Evolutionary conservation across 2,329 filamentous ascomycete genomes (phyloP).

Genomic region (Chrysoporthe deuterocubensis): DNA sequence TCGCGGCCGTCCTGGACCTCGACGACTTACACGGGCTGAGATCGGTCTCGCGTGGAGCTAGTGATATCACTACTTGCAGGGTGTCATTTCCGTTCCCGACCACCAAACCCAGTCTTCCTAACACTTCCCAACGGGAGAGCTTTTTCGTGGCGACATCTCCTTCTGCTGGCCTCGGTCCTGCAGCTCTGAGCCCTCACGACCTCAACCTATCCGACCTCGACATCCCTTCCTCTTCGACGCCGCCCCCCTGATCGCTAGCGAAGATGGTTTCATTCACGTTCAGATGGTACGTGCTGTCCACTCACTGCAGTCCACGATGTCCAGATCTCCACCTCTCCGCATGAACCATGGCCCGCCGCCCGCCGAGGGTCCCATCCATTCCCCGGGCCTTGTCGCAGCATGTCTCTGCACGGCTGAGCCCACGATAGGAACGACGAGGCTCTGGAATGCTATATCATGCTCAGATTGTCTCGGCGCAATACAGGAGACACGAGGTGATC

Average conservation of each 20-base stretch:
- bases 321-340: conserved; percentile 19
- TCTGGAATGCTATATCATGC: not conserved
- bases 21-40: not conserved
- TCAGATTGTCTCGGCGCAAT: not conserved
- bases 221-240: not conserved
- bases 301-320: conserved; percentile 8
- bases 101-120: not conserved
- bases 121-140: not conserved
- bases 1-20: not conserved
- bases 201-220: not conserved
- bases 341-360: conserved; percentile 15
- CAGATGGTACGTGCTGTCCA: conserved; percentile 28
- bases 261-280: conserved; percentile 28
- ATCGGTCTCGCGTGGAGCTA: conserved; percentile 8
- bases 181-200: not conserved
- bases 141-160: not conserved
- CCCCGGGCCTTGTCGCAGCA: conserved; percentile 10
- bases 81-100: not conserved
- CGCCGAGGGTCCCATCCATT: conserved; percentile 18
- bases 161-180: not conserved
- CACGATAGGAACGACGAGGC: not conserved
- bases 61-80: conserved; percentile 6
- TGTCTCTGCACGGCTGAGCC: conserved; percentile 5
- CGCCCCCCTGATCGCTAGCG: conserved; percentile 7
- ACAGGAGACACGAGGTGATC: not conserved